A percentile compares a stretch with the other conserved stretches of the same genome.
Conservation (phyloP, 2,329 filamentous ascomycete species). For the Penicillium polonicum region DNA sequence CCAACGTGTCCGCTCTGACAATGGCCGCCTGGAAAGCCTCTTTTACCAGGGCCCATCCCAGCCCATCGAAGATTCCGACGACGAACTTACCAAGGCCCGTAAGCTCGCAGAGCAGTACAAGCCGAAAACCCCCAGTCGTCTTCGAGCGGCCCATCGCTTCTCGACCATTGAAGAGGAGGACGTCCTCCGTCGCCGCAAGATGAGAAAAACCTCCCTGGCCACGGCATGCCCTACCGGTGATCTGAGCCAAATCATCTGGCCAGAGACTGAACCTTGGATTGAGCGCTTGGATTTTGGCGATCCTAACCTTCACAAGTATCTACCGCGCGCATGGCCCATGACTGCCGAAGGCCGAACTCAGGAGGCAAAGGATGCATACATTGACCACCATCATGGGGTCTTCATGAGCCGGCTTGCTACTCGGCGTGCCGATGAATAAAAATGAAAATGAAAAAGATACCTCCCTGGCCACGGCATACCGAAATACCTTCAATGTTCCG, state of each 20-base stretch:
- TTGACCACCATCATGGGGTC: not conserved
- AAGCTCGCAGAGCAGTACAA: slow-evolving; percentile 44
- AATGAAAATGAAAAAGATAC: not conserved
- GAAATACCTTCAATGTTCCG: too few species aligned
- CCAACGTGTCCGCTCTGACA: not conserved
- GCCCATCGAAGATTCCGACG: not conserved
- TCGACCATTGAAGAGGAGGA: not conserved
- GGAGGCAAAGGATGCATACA: too few species aligned
- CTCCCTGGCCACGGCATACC: not conserved
- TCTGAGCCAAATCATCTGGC: not conserved
- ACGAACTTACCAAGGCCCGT: slow-evolving; percentile 34
- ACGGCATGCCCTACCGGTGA: not conserved
- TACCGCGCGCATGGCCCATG: too few species aligned
- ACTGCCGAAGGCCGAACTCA: too few species aligned
- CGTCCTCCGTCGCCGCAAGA: not conserved
- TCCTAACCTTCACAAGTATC: not conserved
- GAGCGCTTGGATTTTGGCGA: not conserved
- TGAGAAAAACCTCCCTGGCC: not conserved
- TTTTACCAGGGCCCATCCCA: slow-evolving; percentile 10
- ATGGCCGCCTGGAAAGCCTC: not conserved
- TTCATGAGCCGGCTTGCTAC: not conserved
- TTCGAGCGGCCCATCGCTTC: slow-evolving; percentile 34
- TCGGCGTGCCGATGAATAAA: not conserved
- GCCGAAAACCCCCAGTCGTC: slow-evolving; percentile 44
- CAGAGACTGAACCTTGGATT: not conserved